Conservation (phyloP, 805 yeast genomes). For the Lipomyces yamanashiensis region DNA sequence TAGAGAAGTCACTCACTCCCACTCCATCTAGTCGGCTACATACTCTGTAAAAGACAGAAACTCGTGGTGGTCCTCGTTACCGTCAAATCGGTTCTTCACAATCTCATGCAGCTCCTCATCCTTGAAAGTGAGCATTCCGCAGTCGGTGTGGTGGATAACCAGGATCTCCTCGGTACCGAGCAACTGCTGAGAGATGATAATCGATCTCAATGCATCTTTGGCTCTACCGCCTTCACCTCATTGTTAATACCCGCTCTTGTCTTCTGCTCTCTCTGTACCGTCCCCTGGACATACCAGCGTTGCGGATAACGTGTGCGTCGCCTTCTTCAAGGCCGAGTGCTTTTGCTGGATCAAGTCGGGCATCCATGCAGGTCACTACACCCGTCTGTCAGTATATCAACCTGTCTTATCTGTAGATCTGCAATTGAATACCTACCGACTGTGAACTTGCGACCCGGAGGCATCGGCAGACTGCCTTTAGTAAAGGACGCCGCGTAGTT, state of each 20-base stretch:
- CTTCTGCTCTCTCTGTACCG: neutral
- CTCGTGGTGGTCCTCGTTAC: conserved; percentile 18
- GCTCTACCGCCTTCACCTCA: conserved; percentile 29
- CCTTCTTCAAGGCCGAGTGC: conserved; percentile 33
- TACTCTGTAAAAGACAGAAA: conserved; percentile 32
- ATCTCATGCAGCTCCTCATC: conserved; percentile 24
- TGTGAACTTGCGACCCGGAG: conserved; percentile 34
- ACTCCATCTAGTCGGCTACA: neutral
- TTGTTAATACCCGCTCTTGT: neutral
- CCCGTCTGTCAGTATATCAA: neutral
- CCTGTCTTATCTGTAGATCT: neutral
- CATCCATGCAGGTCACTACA: conserved; percentile 35
- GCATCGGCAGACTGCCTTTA: conserved; percentile 30
- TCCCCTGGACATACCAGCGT: conserved; percentile 26
- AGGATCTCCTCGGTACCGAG: conserved; percentile 35
- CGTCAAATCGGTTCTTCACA: conserved; percentile 23
- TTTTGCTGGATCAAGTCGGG: conserved; percentile 35
- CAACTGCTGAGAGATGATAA: conserved; percentile 34
- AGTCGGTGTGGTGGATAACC: conserved; percentile 36
- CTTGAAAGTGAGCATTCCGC: conserved; percentile 35
- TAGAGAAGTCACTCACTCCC: neutral
- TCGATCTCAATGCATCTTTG: conserved; percentile 31
- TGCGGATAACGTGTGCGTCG: conserved; percentile 35
- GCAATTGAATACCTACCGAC: conserved; percentile 20
- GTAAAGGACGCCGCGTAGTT: conserved; percentile 22